Conservation (phyloP, 495 filamentous ascomycete species). For the Achaetomiella virescens region DNA sequence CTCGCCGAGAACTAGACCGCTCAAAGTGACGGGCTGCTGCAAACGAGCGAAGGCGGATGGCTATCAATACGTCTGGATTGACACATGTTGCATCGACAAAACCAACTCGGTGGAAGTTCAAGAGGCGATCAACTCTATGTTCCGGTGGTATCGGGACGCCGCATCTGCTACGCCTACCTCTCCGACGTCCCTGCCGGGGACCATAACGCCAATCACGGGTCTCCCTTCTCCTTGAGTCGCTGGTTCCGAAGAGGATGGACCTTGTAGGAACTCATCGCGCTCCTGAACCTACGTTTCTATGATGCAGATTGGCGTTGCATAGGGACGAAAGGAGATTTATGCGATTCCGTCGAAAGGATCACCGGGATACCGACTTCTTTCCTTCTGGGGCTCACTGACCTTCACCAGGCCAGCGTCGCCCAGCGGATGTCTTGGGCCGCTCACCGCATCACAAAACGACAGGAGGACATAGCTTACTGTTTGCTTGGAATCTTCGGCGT, state of each 20-base stretch:
- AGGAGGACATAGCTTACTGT: constrained; percentile 35
- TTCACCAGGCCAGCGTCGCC: constrained; percentile 18
- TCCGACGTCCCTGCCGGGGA: constrained; percentile 2
- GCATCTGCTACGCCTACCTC: constrained; percentile 30
- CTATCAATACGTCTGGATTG: constrained; percentile 26
- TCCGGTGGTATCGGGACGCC: constrained; percentile 30
- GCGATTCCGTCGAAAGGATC: constrained; percentile 1
- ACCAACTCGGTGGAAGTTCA: constrained; percentile 26
- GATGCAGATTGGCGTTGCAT: constrained; percentile 23
- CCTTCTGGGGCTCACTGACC: neutral
- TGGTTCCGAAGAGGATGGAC: constrained; percentile 44
- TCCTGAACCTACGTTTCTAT: constrained; percentile 27
- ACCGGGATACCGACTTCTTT: constrained; percentile 23
- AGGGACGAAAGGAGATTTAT: constrained; percentile 19
- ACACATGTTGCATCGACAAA: constrained; percentile 33
- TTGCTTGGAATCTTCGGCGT: constrained; percentile 34
- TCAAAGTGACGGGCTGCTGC: constrained; percentile 8
- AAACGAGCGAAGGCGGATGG: constrained; percentile 2
- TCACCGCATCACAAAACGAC: constrained; percentile 17
- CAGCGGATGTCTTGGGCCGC: constrained; percentile 37
- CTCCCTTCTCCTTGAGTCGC: constrained; percentile 5
- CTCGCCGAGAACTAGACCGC: neutral
- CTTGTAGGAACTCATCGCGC: constrained; percentile 38
- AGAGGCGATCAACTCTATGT: constrained; percentile 41
- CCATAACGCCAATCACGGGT: fast-evolving